Evolutionary conservation across 495 filamentous ascomycete genomes (phyloP).

Genomic region (Parachaetomium inaequale): DNA sequence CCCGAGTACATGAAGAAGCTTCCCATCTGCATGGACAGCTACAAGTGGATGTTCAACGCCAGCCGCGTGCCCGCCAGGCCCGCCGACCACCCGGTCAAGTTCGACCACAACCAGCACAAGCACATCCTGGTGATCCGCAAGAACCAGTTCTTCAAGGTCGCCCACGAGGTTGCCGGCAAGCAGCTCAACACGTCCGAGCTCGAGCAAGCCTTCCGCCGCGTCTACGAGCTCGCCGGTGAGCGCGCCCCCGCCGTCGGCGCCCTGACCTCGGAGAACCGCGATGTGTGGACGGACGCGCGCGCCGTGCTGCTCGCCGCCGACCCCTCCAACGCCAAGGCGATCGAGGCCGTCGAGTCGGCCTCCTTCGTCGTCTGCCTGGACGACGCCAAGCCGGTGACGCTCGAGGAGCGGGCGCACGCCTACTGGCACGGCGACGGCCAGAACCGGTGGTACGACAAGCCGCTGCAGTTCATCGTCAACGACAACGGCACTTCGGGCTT

Average conservation of each 20-base stretch:
- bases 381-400: conserved; percentile 84
- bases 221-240: conserved; percentile 73
- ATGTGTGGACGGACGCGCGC: conserved; percentile 86
- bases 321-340: conserved; percentile 67
- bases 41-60: conserved; percentile 98
- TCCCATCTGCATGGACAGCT: conserved; percentile 94
- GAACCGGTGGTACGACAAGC: conserved; percentile 99
- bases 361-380: conserved; percentile 94
- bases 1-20: conserved; percentile 97
- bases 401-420: conserved; percentile 90
- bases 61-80: conserved; percentile 81
- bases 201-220: conserved; percentile 77
- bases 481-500: conserved; percentile 98
- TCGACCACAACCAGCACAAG: conserved; percentile 65
- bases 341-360: conserved; percentile 82
- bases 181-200: conserved; percentile 83
- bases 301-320: conserved; percentile 69
- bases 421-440: conserved; percentile 98
- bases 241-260: conserved; percentile 72
- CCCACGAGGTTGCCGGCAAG: conserved; percentile 69
- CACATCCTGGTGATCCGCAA: conserved; percentile 88
- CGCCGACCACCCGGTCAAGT: conserved; percentile 82
- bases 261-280: conserved; percentile 87
- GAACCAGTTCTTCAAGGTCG: conserved; percentile 93
- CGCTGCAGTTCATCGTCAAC: conserved; percentile 95